Conservation (phyloP, 2,329 filamentous ascomycete genomes). For the Lachnellula cervina region DNA sequence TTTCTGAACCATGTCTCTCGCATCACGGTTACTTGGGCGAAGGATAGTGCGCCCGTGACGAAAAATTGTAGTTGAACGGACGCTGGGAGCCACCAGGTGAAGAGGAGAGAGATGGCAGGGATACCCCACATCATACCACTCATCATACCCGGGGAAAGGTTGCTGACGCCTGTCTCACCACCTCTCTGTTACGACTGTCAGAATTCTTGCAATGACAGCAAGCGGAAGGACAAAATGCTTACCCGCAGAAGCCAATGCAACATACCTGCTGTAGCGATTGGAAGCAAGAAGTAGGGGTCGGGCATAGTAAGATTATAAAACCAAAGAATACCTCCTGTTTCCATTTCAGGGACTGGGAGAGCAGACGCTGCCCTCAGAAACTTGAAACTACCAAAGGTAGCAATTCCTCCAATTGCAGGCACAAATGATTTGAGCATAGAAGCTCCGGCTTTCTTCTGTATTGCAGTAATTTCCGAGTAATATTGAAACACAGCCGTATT, state of each 20-base stretch:
- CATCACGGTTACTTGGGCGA: constrained; percentile 42
- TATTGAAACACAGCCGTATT: constrained; percentile 41
- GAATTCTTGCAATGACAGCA: not conserved
- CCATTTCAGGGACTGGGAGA: constrained; percentile 76
- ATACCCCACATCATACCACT: constrained; percentile 43
- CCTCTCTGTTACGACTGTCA: constrained; percentile 35
- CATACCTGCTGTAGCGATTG: constrained; percentile 58
- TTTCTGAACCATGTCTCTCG: constrained; percentile 36
- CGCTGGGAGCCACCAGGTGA: constrained; percentile 46
- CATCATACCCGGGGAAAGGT: constrained; percentile 31
- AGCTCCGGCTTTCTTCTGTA: constrained; percentile 54
- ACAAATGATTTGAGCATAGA: constrained; percentile 45
- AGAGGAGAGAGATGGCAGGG: constrained; percentile 46
- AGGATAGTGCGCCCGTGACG: constrained; percentile 35
- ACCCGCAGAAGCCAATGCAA: constrained; percentile 36
- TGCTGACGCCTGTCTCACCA: constrained; percentile 42
- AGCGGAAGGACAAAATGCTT: constrained; percentile 5
- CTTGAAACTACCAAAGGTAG: constrained; percentile 78
- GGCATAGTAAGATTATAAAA: constrained; percentile 67
- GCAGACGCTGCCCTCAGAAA: constrained; percentile 67
- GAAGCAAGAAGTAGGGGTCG: constrained; percentile 77
- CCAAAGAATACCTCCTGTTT: constrained; percentile 70
- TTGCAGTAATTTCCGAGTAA: constrained; percentile 42
- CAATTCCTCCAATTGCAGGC: constrained; percentile 59
- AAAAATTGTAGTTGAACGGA: constrained; percentile 61